Base-by-base conservation (phyloP, 2,329 filamentous ascomycete genomes). In the Neurospora sp. region DNA sequence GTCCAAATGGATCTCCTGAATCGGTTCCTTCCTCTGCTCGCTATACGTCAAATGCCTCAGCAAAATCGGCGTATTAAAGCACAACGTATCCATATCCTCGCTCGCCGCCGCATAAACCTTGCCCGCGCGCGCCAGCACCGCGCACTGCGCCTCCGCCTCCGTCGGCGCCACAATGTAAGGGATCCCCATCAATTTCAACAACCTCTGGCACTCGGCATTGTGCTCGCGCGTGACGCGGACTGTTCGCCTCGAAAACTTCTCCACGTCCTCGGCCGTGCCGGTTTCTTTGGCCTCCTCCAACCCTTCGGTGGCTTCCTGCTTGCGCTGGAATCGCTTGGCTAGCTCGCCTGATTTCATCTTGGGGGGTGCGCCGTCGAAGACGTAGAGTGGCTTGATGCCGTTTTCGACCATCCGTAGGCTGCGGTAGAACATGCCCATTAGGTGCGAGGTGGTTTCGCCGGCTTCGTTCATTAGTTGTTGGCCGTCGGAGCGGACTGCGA, bases 371-470 rank as follows among this genome's bases (percentile, higher is more conserved):
- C 96, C 96, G 76, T 99, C 96, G 79, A 99, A 99, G 70, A 99
- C 95, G 80, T 97, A 99, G 75, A 99, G 87, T 1, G 96, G 96
- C 80, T 99, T 99, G 84, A 99, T 98, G 70, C 96, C 96, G 77
- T 97, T 98, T 82, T 99, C 96, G 77, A 98, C 93, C 83, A 99
- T 98, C 76, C 96, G 93, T 7, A 99, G 86, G 2, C 96, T 99
- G 76, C 96, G 94, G 85, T 99, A 99, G 84, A 99, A 99, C 90
- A 99, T 95, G 78, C 96, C 96, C 94, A 99, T 98, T 17, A 99
- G 84, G 80, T 99, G 96, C 19, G 96, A 99, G 0, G 96, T 99
- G 1, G 96, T 99, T 81, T 98, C 93, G 77, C 96, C 96, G 68
- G 90, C 91, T 77, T 99, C 96, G 81, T 91, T 96, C 87, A 90